Base-by-base conservation (phyloP, 192 early-diverging fungal species). In the Obelidium mucronatum region DNA sequence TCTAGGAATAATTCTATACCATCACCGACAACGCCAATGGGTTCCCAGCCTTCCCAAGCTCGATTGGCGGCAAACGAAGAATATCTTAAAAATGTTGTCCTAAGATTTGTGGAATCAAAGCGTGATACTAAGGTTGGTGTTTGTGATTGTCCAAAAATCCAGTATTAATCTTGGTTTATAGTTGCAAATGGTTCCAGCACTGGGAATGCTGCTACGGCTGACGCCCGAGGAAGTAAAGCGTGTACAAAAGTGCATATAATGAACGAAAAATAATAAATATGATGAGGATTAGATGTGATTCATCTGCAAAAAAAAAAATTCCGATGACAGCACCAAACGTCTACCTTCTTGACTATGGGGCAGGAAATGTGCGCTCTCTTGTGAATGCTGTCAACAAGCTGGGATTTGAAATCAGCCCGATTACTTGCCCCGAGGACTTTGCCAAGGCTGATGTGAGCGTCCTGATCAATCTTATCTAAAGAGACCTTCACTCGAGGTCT, bases 281-380 rank as follows among this genome's bases (percentile, higher is more conserved):
- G 24, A n/a, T n/a, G n/a, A n/a, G n/a, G n/a, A n/a, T n/a, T n/a
- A n/a, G n/a, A n/a, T n/a, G n/a, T n/a, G n/a, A n/a, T n/a, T n/a
- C n/a, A n/a, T n/a, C n/a, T n/a, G n/a, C n/a, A n/a, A n/a, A n/a
- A n/a, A n/a, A n/a, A n/a, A n/a, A n/a, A n/a, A n/a, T n/a, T n/a
- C n/a, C n/a, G n/a, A 58, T 58, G 55, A 58, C 55, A 6, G 24
- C 5, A 58, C 55, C 55, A 30, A 6, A 30, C 4, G 65, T 88
- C 2, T 86, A 80, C 58, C 61, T 99, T 36, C 89, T 99, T 48
- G 98, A 99, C 88, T 99, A 99, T 85, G 98, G 98, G 30, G 98
- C 98, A n/a, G 98, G 98, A 34, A 99, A 99, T 82, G 96, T 99
- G 56, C 94, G 96, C 61, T 96, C 94, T 67, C 85, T 99, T 64